These are phyloP conservation scores for Wickerhamomyces pijperi DNA, from an alignment of 805 yeast species.

Conservation along the genomic window DNA sequence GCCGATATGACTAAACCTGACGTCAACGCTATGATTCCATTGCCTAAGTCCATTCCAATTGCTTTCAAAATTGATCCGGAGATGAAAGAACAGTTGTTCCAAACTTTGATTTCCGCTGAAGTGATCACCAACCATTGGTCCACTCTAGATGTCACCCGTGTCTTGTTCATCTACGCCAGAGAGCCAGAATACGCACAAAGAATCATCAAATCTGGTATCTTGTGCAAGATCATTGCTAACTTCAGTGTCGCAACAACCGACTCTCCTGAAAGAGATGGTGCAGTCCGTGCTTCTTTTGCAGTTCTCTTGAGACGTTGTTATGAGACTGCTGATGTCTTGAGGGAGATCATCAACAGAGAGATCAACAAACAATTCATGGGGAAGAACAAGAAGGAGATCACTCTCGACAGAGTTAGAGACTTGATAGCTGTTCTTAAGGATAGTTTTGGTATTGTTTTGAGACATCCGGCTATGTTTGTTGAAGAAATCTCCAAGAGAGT, in stretches of 20 bases:
- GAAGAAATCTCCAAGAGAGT: conserved; percentile 31
- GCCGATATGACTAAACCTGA: conserved; percentile 32
- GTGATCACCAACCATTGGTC: conserved; percentile 31
- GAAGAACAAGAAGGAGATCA: conserved; percentile 20
- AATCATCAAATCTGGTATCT: conserved; percentile 35
- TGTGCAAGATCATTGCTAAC: conserved; percentile 32
- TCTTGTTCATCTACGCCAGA: conserved; percentile 42
- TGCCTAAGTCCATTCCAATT: conserved; percentile 9
- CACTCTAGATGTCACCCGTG: conserved; percentile 43
- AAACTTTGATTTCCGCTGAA: conserved; percentile 28
- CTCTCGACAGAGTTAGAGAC: conserved; percentile 23
- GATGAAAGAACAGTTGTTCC: conserved; percentile 27
- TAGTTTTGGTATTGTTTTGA: conserved; percentile 30
- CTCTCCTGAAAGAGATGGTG: conserved; percentile 25
- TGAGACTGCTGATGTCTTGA: conserved; percentile 45
- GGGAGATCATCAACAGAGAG: conserved; percentile 38
- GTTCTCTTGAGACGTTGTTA: conserved; percentile 56
- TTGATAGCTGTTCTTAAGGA: conserved; percentile 37
- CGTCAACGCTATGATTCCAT: conserved; percentile 11
- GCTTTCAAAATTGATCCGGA: conserved; percentile 16
- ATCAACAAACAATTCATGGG: conserved; percentile 31
- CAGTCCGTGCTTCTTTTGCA: conserved; percentile 37
- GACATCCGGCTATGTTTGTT: conserved; percentile 38
- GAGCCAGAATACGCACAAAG: conserved; percentile 26
- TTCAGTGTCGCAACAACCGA: conserved; percentile 24